A percentile compares a stretch with the other conserved stretches of the same genome.
Conservation (phyloP, 306 rosid species). For the Rosa multiflora region DNA sequence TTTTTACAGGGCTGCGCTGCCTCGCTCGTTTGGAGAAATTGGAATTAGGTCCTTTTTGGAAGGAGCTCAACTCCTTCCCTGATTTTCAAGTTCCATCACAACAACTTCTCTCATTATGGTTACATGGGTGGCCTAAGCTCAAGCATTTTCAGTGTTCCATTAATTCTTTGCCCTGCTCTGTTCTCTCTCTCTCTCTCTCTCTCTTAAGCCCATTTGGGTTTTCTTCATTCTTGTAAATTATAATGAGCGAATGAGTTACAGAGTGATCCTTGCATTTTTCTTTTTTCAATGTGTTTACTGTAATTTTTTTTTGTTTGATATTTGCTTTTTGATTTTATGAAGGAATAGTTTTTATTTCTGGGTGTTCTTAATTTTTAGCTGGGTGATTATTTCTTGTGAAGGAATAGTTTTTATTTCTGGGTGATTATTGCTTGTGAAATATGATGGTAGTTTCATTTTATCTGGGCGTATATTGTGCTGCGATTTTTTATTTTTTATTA, state of each 20-base stretch:
- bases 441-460: not conserved
- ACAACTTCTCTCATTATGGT: rapidly evolving
- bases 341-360: not conserved
- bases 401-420: not conserved
- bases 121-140: not conserved
- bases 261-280: not conserved
- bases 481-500: no score
- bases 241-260: not conserved
- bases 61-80: conserved; percentile 11
- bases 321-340: not conserved
- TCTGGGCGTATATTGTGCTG: not conserved
- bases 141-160: not conserved
- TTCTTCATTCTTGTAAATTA: not conserved
- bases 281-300: not conserved
- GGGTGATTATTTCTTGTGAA: not conserved
- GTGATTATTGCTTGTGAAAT: not conserved
- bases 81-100: not conserved
- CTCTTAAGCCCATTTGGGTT: not conserved
- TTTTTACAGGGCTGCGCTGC: not conserved
- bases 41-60: not conserved
- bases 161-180: no score
- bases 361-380: not conserved
- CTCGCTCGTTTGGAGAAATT: not conserved
- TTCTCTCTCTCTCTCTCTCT: not conserved
- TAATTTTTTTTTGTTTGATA: not conserved